phyloP scores from a whole-genome alignment of 176 grass and related monocot genomes.

The Guadua angustifolia region DNA sequence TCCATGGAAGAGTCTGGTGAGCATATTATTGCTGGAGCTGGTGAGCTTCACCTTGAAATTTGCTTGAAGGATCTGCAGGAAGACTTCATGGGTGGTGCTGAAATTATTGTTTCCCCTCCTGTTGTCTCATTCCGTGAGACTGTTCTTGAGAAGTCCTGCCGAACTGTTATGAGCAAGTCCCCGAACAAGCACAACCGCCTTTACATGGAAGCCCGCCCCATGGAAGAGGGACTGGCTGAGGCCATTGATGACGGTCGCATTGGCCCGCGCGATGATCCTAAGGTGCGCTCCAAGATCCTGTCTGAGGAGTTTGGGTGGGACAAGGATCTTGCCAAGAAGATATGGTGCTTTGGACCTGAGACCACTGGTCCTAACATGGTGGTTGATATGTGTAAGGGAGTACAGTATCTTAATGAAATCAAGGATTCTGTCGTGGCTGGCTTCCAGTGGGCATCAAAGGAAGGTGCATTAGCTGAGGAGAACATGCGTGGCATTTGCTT shows the following conservation, averaged over 20 bases:
- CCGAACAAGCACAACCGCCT: slow-evolving; percentile 90
- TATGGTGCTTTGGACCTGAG: slow-evolving; percentile 95
- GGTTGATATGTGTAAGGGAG: slow-evolving; percentile 94
- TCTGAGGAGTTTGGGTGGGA: slow-evolving; percentile 88
- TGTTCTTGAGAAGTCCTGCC: slow-evolving; percentile 76
- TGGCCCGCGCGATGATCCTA: slow-evolving; percentile 79
- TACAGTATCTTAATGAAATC: slow-evolving; percentile 89
- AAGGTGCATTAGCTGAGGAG: slow-evolving; percentile 78
- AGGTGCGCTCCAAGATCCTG: slow-evolving; percentile 67
- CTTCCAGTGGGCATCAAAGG: slow-evolving; percentile 90
- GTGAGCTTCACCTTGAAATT: slow-evolving; percentile 83
- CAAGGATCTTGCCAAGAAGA: slow-evolving; percentile 93
- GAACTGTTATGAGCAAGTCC: slow-evolving; percentile 91
- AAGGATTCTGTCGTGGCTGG: slow-evolving; percentile 90
- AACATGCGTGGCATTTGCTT: slow-evolving; percentile 89
- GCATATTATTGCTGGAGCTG: slow-evolving; percentile 87
- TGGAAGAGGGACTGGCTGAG: slow-evolving; percentile 77
- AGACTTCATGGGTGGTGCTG: slow-evolving; percentile 88
- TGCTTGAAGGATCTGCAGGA: slow-evolving; percentile 84
- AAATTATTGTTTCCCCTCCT: slow-evolving; percentile 73
- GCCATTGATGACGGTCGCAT: slow-evolving; percentile 73
- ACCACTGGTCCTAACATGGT: slow-evolving; percentile 88
- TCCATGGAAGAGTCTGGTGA: slow-evolving; percentile 82
- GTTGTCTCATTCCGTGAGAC: slow-evolving; percentile 95
- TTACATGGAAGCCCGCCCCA: slow-evolving; percentile 80